A percentile compares a stretch with the other conserved stretches of the same genome.
phyloP scores from a whole-genome alignment of 106 monocot genomes.

The Allium cepa region DNA sequence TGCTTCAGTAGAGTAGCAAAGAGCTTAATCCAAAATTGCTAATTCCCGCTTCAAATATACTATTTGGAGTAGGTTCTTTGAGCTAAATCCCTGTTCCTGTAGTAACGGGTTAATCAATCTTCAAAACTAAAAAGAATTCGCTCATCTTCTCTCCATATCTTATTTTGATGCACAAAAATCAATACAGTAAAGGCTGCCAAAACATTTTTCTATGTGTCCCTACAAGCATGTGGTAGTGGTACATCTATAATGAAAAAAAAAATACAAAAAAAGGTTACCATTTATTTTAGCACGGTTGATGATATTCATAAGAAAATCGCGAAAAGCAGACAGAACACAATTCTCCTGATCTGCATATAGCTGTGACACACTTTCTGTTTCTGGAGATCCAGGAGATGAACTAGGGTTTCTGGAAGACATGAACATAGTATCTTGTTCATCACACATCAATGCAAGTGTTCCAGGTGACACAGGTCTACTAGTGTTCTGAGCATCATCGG shows the following conservation, averaged over 20 bases:
- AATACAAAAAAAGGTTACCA: conserved; percentile 20
- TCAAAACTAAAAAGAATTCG: neutral
- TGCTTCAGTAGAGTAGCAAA: too few relatives aligned
- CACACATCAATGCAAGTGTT: conserved; percentile 71
- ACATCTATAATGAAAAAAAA: neutral
- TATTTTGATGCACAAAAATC: too few relatives aligned
- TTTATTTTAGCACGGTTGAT: conserved; percentile 44
- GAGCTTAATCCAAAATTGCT: too few relatives aligned
- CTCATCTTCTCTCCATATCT: too few relatives aligned
- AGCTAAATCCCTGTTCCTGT: neutral
- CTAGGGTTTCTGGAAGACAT: conserved; percentile 21
- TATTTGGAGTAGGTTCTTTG: too few relatives aligned
- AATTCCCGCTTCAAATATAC: too few relatives aligned
- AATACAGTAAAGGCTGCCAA: too few relatives aligned
- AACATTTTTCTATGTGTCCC: neutral
- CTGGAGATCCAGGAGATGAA: conserved; percentile 19
- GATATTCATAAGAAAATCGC: conserved; percentile 53
- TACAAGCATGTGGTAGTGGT: neutral
- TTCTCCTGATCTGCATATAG: conserved; percentile 64
- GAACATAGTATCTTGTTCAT: conserved; percentile 57
- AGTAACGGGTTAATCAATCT: neutral
- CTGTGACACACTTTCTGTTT: conserved; percentile 28
- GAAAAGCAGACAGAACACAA: conserved; percentile 40
- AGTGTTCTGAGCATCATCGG: conserved; percentile 29
- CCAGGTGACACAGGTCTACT: conserved; percentile 64